phyloP scores from a whole-genome alignment of 1,284 basidiomycete genomes.

The Naganishia sp. region DNA sequence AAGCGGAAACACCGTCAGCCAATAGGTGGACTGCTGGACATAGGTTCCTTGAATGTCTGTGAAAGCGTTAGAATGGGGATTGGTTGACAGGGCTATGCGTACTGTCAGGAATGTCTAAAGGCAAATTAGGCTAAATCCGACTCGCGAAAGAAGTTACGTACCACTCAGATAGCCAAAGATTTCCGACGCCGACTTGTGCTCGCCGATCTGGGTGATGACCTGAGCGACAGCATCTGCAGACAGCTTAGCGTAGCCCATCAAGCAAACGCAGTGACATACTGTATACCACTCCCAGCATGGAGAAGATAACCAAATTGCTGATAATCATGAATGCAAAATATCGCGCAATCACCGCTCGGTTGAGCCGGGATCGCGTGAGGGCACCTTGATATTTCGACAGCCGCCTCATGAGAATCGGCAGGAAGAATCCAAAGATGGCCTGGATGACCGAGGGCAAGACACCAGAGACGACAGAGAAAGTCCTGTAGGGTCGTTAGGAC shows the following conservation, averaged over 20 bases:
- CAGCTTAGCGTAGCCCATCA: not conserved
- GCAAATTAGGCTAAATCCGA: not conserved
- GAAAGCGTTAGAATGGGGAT: too few relatives aligned
- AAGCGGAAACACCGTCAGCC: constrained; percentile 92
- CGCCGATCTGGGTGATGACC: constrained; percentile 68
- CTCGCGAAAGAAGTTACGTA: not conserved
- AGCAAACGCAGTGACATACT: constrained; percentile 57
- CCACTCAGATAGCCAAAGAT: constrained; percentile 65
- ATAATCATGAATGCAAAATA: constrained; percentile 91
- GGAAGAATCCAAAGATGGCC: constrained; percentile 82
- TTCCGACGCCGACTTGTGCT: constrained; percentile 64
- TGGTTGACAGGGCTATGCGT: constrained; percentile 26
- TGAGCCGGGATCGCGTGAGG: constrained; percentile 55
- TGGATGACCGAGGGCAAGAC: constrained; percentile 82
- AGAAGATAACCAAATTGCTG: constrained; percentile 76
- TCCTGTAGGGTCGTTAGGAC: constrained; percentile 34
- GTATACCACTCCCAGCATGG: constrained; percentile 82
- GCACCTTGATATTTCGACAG: constrained; percentile 80
- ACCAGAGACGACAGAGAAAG: constrained; percentile 79
- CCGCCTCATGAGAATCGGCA: constrained; percentile 84
- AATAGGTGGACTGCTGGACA: constrained; percentile 80
- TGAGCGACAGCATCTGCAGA: constrained; percentile 63
- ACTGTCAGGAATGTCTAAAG: constrained; percentile 40
- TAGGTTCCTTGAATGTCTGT: constrained; percentile 77
- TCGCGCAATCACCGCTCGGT: constrained; percentile 82